Conservation (phyloP, 2,329 filamentous ascomycete species). For the Lecanicillium sp. region DNA sequence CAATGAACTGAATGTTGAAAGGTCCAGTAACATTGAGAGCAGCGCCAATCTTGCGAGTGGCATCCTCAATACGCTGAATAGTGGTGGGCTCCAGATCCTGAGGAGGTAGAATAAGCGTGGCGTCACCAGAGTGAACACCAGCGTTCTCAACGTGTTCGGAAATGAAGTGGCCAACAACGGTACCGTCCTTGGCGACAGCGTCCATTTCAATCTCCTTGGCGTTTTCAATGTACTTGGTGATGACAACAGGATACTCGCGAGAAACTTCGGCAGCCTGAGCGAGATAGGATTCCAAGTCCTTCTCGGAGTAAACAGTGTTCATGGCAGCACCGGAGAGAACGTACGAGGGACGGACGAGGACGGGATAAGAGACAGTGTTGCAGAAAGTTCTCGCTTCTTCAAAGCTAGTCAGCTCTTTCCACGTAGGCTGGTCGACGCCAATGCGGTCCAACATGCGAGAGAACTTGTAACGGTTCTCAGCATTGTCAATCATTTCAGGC, state of each 20-base stretch:
- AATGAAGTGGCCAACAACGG: constrained; percentile 89
- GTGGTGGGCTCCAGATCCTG: constrained; percentile 89
- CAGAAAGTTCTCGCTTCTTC: constrained; percentile 86
- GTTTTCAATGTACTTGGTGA: constrained; percentile 99
- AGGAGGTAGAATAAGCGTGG: constrained; percentile 87
- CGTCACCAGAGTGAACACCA: constrained; percentile 96
- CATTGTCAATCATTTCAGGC: constrained; percentile 96
- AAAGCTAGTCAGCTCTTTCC: constrained; percentile 96
- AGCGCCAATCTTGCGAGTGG: constrained; percentile 87
- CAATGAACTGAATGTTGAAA: constrained; percentile 99
- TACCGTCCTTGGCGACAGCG: constrained; percentile 83
- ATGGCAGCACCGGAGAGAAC: constrained; percentile 95
- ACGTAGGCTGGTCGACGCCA: constrained; percentile 89
- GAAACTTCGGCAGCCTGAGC: constrained; percentile 90
- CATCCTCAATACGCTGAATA: constrained; percentile 84
- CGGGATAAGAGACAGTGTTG: constrained; percentile 80
- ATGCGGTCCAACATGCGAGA: constrained; percentile 95
- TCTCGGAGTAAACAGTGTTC: constrained; percentile 97
- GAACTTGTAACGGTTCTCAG: constrained; percentile 98
- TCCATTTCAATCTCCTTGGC: constrained; percentile 99
- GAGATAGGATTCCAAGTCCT: constrained; percentile 82
- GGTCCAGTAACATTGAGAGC: constrained; percentile 94
- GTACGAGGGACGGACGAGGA: constrained; percentile 91
- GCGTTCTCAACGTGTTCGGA: constrained; percentile 99
- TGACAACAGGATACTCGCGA: constrained; percentile 91